Conservation (phyloP, 164 flowering plant genomes). For the Taxillus chinensis region DNA sequence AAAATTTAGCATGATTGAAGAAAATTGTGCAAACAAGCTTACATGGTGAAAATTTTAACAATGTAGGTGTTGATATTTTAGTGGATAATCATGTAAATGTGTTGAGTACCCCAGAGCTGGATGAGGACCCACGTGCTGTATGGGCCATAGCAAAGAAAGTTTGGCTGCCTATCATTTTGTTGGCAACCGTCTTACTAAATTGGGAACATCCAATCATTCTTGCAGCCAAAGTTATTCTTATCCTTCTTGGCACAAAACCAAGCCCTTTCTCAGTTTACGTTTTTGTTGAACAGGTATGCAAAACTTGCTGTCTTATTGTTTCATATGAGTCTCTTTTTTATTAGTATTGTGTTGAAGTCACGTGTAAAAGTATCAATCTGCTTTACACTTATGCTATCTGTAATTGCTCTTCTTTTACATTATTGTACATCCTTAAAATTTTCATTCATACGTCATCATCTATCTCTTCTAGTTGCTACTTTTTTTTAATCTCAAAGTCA, state of each 20-base stretch:
- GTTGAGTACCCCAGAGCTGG: constrained; percentile 9
- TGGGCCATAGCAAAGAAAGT: constrained; percentile 21
- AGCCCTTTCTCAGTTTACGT: constrained; percentile 32
- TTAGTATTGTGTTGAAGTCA: neutral
- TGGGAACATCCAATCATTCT: constrained; percentile 30
- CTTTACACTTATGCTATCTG: too few relatives aligned
- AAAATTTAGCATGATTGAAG: neutral
- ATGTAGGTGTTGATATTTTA: constrained; percentile 18
- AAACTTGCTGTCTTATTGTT: neutral
- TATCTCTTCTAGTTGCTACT: too few relatives aligned
- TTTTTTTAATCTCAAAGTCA: too few relatives aligned
- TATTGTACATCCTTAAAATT: too few relatives aligned
- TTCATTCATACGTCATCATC: too few relatives aligned
- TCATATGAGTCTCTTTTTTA: neutral
- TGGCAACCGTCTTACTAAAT: constrained; percentile 21
- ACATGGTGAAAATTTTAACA: constrained; percentile 3
- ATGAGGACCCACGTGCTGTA: constrained; percentile 10
- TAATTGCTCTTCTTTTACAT: too few relatives aligned
- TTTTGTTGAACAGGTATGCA: constrained; percentile 30
- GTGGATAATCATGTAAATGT: constrained; percentile 11
- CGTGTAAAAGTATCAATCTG: too few relatives aligned
- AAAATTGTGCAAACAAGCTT: neutral
- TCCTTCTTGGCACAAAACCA: constrained; percentile 34
- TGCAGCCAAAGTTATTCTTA: constrained; percentile 17
- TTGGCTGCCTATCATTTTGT: constrained; percentile 28